A percentile compares a stretch with the other conserved stretches of the same genome.
Evolutionary conservation across 805 yeast genomes (phyloP).

Genomic region (Zygosaccharomyces lentus): DNA sequence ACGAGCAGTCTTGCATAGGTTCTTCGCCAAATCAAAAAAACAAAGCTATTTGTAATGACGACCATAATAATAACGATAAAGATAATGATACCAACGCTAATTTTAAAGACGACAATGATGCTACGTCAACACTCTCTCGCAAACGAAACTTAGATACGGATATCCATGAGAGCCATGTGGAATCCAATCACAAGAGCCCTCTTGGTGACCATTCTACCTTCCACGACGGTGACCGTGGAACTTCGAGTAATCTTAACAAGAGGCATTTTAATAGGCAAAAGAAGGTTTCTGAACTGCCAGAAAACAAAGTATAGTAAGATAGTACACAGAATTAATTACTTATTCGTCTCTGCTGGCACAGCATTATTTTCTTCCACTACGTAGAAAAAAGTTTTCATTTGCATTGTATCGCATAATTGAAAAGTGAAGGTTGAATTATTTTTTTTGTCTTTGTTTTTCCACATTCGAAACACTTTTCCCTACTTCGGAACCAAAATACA

Average conservation of each 20-base stretch:
- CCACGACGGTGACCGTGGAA: neutral
- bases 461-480: neutral
- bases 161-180: neutral
- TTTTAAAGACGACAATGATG: constrained; percentile 1
- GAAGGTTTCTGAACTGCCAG: neutral
- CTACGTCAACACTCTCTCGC: constrained; percentile 5
- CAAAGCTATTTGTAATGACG: neutral
- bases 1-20: neutral
- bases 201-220: neutral
- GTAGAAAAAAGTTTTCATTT: no score
- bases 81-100: constrained; percentile 5
- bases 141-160: constrained; percentile 13
- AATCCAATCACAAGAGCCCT: neutral
- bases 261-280: constrained; percentile 6
- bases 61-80: neutral
- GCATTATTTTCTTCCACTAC: no score
- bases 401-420: no score
- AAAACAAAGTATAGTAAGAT: neutral
- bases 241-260: constrained; percentile 4
- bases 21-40: neutral
- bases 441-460: neutral
- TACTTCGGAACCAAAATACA: neutral
- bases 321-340: neutral
- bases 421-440: no score
- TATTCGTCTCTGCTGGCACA: neutral